Base-by-base conservation (phyloP, 345 rosid genomes). In the Toxicodendron radicans region DNA sequence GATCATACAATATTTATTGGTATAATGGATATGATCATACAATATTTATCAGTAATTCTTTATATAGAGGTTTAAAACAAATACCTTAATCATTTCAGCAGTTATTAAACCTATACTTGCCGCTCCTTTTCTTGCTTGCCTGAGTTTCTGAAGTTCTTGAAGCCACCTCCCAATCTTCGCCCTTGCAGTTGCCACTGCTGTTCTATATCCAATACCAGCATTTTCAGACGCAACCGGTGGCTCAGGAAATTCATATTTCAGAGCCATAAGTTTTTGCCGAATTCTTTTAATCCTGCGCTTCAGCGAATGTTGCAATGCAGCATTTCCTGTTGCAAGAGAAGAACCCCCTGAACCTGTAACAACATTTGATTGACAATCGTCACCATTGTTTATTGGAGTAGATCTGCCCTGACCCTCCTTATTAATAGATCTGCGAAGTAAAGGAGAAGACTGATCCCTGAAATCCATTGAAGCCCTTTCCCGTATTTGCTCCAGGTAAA, bases 391-490 rank as follows among this genome's bases (percentile, higher is more conserved):
- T 32, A 83, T 84, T 69, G 83, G 86, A 18, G 83, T 83, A 49
- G 77, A 62, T 68, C 90, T 82, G 32, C 89, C 89, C 73, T 82
- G 95, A 70, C 82, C 79, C 32, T 90, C 95, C 87, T 83, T 90
- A 78, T 80, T 81, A 33, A 76, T 33, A 48, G 83, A 78, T 48
- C 92, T 79, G 12, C 91, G 91, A 64, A 84, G 62, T 71, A 87
- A 85, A 78, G 91, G 92, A 76, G 95, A 90, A 68, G 91, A 83
- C 63, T 85, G 95, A 82, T 90, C 95, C 86, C 92, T 83, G 77
- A 87, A 88, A 82, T 90, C 92, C 90, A 88, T 88, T 48, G 95
- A 88, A 73, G 95, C 95, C 79, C 90, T 87, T 84, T 88, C 95
- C 66, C 92, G 83, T 74, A 90, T 90, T 79, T 90, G 95, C 75